Percentiles rank a stretch among this genome's conserved stretches.
Conservation (phyloP, 768 basidiomycete species). For the Boletus rex-veris region DNA sequence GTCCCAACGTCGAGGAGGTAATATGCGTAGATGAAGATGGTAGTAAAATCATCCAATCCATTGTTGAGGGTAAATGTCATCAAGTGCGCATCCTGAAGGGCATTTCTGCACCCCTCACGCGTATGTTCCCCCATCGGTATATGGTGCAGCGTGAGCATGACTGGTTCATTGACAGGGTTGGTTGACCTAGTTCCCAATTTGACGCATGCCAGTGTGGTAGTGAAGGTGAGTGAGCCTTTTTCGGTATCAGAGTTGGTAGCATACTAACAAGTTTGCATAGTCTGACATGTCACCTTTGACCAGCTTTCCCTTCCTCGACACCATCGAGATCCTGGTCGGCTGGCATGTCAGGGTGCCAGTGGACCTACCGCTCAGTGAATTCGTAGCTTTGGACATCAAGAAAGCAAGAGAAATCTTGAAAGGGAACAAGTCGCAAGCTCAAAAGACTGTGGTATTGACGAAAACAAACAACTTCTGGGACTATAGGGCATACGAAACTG, state of each 20-base stretch:
- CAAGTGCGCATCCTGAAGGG: conserved; percentile 7
- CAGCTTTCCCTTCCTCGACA: not conserved
- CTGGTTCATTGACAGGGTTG: not conserved
- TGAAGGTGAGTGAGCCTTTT: not conserved
- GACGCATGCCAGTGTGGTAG: not conserved
- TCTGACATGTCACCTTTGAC: not conserved
- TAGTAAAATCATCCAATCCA: not conserved
- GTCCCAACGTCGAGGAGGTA: conserved; percentile 9
- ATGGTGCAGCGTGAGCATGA: not conserved
- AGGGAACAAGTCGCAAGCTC: conserved; percentile 3
- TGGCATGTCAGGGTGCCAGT: no score
- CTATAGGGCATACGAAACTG: no score
- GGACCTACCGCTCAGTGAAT: not conserved
- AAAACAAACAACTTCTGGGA: no score
- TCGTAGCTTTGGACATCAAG: not conserved
- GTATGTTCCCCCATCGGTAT: not conserved
- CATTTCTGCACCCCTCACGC: not conserved
- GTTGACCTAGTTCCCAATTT: conserved; percentile 5
- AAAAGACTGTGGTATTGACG: conserved; percentile 5
- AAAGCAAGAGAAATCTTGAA: not conserved
- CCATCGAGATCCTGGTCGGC: not conserved
- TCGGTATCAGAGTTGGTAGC: not conserved
- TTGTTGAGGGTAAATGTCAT: conserved; percentile 1
- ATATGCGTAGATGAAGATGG: conserved; percentile 3
- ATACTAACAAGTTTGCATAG: not conserved